phyloP scores from a whole-genome alignment of 768 basidiomycete species.

The Suillus placidus region DNA sequence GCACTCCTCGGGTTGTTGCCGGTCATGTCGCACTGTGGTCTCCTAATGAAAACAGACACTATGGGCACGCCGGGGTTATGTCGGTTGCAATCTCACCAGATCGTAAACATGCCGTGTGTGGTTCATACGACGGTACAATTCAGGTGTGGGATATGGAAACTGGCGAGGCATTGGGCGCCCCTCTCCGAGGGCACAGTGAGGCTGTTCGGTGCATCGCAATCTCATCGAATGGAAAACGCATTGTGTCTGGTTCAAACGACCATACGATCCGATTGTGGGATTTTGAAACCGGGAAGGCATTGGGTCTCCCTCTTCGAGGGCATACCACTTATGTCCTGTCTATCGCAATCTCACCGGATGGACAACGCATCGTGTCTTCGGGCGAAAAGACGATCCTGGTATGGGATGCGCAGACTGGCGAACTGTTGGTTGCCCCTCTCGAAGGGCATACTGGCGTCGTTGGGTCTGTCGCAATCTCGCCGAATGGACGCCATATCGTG shows the following conservation, averaged over 20 bases:
- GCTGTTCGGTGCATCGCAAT: conserved; percentile 12
- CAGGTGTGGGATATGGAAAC: conserved; percentile 17
- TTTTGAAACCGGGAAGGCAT: conserved; percentile 22
- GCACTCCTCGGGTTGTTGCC: not conserved
- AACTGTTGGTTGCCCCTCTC: not conserved
- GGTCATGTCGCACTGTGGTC: not conserved
- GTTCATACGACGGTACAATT: conserved; percentile 11
- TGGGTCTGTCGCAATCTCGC: conserved; percentile 6
- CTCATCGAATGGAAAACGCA: conserved; percentile 17
- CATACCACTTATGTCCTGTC: conserved; percentile 31
- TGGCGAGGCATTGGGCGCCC: conserved; percentile 3
- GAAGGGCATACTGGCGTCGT: not conserved
- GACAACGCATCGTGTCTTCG: conserved; percentile 34
- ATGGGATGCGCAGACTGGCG: conserved; percentile 31
- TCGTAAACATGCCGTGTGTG: conserved; percentile 5
- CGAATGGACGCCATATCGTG: conserved; percentile 8
- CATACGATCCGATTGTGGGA: conserved; percentile 32
- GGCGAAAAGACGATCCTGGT: conserved; percentile 31
- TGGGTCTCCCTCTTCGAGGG: conserved; percentile 29
- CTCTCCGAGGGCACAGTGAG: conserved; percentile 10
- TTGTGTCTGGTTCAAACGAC: conserved; percentile 34
- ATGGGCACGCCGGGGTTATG: not conserved
- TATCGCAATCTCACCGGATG: conserved; percentile 36
- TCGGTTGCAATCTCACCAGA: conserved; percentile 13
- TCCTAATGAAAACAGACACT: not conserved